Percentiles rank a stretch among this genome's conserved stretches.
Evolutionary conservation across 2,329 filamentous ascomycete species (phyloP).

Genomic region (Claviceps maximensis): DNA sequence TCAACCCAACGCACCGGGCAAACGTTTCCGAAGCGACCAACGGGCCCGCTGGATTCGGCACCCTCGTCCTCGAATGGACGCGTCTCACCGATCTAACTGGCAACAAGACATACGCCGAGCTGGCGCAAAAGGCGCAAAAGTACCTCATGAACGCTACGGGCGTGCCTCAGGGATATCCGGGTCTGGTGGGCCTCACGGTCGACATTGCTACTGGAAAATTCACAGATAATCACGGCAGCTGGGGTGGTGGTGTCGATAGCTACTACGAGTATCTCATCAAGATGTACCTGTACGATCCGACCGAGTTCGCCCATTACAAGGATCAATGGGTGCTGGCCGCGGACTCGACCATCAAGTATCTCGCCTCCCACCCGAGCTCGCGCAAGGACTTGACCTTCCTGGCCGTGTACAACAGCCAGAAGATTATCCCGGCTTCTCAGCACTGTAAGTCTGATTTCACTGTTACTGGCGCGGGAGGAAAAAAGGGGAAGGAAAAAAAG

Average conservation of each 20-base stretch:
- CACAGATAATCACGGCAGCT: constrained; percentile 53
- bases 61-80: constrained; percentile 74
- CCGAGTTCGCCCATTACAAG: constrained; percentile 49
- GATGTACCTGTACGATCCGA: constrained; percentile 70
- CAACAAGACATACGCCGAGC: constrained; percentile 48
- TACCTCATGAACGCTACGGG: constrained; percentile 54
- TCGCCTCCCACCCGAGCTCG: constrained; percentile 52
- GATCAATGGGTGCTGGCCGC: constrained; percentile 65
- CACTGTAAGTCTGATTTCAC: constrained; percentile 28
- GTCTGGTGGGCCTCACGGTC: constrained; percentile 57
- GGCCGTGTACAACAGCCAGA: constrained; percentile 37
- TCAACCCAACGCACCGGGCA: constrained; percentile 36
- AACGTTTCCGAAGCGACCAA: constrained; percentile 43
- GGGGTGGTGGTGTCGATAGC: constrained; percentile 64
- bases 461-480: neutral
- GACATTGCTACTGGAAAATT: constrained; percentile 54
- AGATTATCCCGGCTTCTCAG: constrained; percentile 31
- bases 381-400: constrained; percentile 63
- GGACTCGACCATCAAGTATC: constrained; percentile 59
- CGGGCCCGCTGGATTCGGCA: constrained; percentile 63
- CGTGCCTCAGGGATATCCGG: constrained; percentile 57
- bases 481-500: neutral
- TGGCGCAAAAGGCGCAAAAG: constrained; percentile 54
- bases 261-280: constrained; percentile 89
- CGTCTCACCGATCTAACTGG: constrained; percentile 64